These are phyloP conservation scores for Aotearoamyces nothofagi DNA, from an alignment of 2,329 filamentous ascomycete species.

Conservation along the genomic window DNA sequence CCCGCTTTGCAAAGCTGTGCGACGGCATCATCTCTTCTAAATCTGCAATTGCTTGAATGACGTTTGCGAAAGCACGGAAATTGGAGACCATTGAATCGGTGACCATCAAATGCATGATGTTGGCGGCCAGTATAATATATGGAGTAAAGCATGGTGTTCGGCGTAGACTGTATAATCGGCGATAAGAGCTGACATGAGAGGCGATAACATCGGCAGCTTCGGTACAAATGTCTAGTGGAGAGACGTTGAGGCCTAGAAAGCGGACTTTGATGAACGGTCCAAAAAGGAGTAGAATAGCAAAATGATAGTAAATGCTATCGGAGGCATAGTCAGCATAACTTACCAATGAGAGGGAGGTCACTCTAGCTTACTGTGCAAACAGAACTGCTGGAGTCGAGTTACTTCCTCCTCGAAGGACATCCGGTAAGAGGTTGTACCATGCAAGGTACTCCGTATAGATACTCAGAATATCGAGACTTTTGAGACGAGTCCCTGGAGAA, in stretches of 20 bases:
- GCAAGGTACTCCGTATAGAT: conserved; percentile 54
- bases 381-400: conserved; percentile 61
- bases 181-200: conserved; percentile 17
- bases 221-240: conserved; percentile 15
- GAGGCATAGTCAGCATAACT: conserved; percentile 1
- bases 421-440: conserved; percentile 56
- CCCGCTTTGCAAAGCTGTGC: conserved; percentile 15
- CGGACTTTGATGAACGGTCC: conserved; percentile 36
- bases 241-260: conserved; percentile 12
- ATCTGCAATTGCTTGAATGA: conserved; percentile 39
- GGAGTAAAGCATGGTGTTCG: conserved; percentile 19
- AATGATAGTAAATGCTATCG: conserved; percentile 53
- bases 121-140: conserved; percentile 16
- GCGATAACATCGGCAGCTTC: conserved; percentile 21
- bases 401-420: conserved; percentile 45
- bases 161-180: conserved; percentile 16
- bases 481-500: conserved; percentile 50
- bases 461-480: conserved; percentile 43
- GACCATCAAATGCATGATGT: conserved; percentile 13
- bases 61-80: conserved; percentile 17
- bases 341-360: neutral
- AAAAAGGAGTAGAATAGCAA: conserved; percentile 58
- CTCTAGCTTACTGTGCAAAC: conserved; percentile 58
- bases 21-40: conserved; percentile 41
- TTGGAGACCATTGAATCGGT: conserved; percentile 19